Evolutionary conservation across 2,329 filamentous ascomycete genomes (phyloP), one percentile per base, ranked within the genome.

Genomic region (Coniochaeta sp.): DNA sequence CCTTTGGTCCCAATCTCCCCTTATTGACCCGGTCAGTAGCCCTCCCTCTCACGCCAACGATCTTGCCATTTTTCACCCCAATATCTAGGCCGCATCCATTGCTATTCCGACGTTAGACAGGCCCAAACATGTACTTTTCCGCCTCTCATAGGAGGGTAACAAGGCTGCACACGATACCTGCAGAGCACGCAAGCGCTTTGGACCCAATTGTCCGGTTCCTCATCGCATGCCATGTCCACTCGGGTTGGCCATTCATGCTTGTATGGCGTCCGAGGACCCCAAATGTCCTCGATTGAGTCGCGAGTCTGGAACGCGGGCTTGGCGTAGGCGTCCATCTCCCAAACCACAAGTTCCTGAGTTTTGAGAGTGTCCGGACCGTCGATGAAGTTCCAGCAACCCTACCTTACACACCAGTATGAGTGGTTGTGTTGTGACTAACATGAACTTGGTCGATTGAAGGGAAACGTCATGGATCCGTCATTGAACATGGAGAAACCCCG

Each of bases 151-250:
- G n/a, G n/a, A n/a, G n/a, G n/a, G n/a, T n/a, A n/a, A n/a, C n/a
- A n/a, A n/a, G n/a, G n/a, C n/a, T n/a, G n/a, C n/a, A n/a, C 30
- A 32, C n/a, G 9, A 32, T 57, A 67, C 65, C 63, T 67, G 60
- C 67, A 69, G 16, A 69, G 57, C 8, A 68, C 63, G 58, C 66
- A 70, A 1, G 67, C 67, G 54, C 66, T 68, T 52, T 68, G 65
- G 4, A 69, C 65, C 67, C 67, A 70, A 58, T 63, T 62, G 3
- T 70, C 66, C 0, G 65, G 65, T 31, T 64, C 60, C 24, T 69
- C 65, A 14, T 64, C 58, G 35, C 52, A 53, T 7, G 60, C 57
- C 20, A 50, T 40, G 51, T 70, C 67, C 4, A 63, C 59, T 35
- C 67, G 53, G 0, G 58, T 58, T 1, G 66, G 66, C 66, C 67